Base-by-base conservation (phyloP, 2,329 filamentous ascomycete genomes). In the Beauveria sp. region DNA sequence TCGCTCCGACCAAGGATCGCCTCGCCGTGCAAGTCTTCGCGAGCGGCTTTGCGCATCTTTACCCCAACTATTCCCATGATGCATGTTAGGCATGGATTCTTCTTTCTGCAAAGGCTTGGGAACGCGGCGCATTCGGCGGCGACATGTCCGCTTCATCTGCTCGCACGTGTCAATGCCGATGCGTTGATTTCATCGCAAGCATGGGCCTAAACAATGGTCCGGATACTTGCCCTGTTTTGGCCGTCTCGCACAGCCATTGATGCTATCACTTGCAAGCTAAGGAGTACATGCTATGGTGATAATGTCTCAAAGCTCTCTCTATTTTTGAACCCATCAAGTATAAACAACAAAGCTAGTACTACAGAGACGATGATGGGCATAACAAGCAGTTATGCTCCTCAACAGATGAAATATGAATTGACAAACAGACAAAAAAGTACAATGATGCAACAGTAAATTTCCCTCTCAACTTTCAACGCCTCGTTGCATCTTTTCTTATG, bases 321-420 rank as follows among this genome's bases (percentile, higher is more conserved):
- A 53, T 59, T 59, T 54, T 54, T 4, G 37, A 52, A 24, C n/a
- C n/a, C n/a, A 12, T 20, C 18, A 24, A 24, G 10, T 16, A 20
- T 59, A 40, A 26, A 47, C n/a, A 46, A 59, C 9, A 54, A 34
- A 53, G 41, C 57, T 59, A 59, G 41, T 54, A 46, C 48, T 53
- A 59, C 56, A 57, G 30, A 59, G 48, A 59, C 46, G 46, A 46
- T 53, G 48, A 52, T 46, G 48, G 48, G 47, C 56, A 53, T 44
- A 26, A 47, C 48, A 47, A 26, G 26, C 24, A 46, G 41, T 53
- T 18, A 54, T 59, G 57, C 48, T 54, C 50, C 48, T 54, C 50
- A 7, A 59, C 14, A 28, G 10, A n/a, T 40, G 5, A 34, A 34
- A 22, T 16, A 10, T 16, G 34, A 59, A 41, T 12, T 47, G 26